These are phyloP conservation scores for Trametes meyenii DNA, from an alignment of 768 basidiomycete species.

Conservation along the genomic window DNA sequence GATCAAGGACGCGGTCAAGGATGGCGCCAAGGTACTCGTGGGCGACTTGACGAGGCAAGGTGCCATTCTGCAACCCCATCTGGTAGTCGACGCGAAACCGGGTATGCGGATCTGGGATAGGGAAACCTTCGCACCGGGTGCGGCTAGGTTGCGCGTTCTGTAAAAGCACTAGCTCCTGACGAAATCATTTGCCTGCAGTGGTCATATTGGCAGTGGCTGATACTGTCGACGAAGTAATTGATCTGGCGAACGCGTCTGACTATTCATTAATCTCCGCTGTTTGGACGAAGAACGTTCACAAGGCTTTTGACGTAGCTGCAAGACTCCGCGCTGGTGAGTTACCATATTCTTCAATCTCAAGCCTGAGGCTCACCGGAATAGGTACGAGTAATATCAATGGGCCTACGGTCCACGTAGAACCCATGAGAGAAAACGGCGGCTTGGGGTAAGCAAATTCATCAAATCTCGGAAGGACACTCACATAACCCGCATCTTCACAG, in stretches of 20 bases:
- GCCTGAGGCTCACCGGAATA: slow-evolving; percentile 26
- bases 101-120: slow-evolving; percentile 56
- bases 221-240: slow-evolving; percentile 56
- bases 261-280: slow-evolving; percentile 54
- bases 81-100: slow-evolving; percentile 48
- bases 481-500: slow-evolving; percentile 12
- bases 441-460: slow-evolving; percentile 46
- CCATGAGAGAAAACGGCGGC: slow-evolving; percentile 41
- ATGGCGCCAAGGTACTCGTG: slow-evolving; percentile 48
- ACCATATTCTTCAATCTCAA: neutral
- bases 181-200: slow-evolving; percentile 33
- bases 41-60: slow-evolving; percentile 47
- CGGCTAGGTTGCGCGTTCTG: neutral
- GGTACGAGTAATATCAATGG: slow-evolving; percentile 62
- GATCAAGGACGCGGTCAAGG: slow-evolving; percentile 45
- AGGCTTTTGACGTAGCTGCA: slow-evolving; percentile 49
- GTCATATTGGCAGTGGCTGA: slow-evolving; percentile 48
- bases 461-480: no score
- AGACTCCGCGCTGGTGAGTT: slow-evolving; percentile 49
- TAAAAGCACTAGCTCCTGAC: neutral
- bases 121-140: slow-evolving; percentile 67
- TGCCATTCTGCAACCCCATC: slow-evolving; percentile 53
- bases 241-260: slow-evolving; percentile 55
- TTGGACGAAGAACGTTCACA: slow-evolving; percentile 52
- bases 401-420: slow-evolving; percentile 50